phyloP scores from a whole-genome alignment of 192 early-diverging fungal genomes.

The Umbelopsis sp. region DNA sequence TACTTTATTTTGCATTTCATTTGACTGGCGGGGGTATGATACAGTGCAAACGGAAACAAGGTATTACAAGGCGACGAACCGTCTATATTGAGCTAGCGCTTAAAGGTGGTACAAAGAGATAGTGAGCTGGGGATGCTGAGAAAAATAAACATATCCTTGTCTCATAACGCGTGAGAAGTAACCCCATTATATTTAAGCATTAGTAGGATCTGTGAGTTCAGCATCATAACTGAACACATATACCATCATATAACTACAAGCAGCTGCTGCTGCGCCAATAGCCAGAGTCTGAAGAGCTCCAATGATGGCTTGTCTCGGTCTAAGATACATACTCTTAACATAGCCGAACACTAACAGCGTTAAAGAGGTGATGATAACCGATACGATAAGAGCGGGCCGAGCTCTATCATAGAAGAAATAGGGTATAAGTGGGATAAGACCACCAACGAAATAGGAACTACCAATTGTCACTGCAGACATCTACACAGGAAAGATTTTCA shows the following conservation, averaged over 20 bases:
- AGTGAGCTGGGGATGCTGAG: not conserved
- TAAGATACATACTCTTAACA: constrained; percentile 40
- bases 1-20: too few relatives aligned
- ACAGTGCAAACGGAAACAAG: too few relatives aligned
- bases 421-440: constrained; percentile 58
- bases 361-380: constrained; percentile 50
- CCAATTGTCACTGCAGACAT: constrained; percentile 59
- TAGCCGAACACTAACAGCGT: constrained; percentile 58
- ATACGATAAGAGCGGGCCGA: constrained; percentile 40
- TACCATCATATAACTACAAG: constrained; percentile 34
- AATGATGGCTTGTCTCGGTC: constrained; percentile 31
- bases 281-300: constrained; percentile 41
- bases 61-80: too few relatives aligned
- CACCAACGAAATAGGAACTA: constrained; percentile 57
- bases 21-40: too few relatives aligned
- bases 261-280: constrained; percentile 44
- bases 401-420: constrained; percentile 49
- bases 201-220: not conserved
- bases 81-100: too few relatives aligned
- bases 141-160: not conserved
- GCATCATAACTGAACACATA: constrained; percentile 22
- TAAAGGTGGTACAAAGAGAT: constrained; percentile 10
- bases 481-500: constrained; percentile 28
- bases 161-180: not conserved
- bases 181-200: too few relatives aligned